These are phyloP conservation scores for Picochlorum sp. DNA, from an alignment of 139 green algal genomes.

Conservation along the genomic window DNA sequence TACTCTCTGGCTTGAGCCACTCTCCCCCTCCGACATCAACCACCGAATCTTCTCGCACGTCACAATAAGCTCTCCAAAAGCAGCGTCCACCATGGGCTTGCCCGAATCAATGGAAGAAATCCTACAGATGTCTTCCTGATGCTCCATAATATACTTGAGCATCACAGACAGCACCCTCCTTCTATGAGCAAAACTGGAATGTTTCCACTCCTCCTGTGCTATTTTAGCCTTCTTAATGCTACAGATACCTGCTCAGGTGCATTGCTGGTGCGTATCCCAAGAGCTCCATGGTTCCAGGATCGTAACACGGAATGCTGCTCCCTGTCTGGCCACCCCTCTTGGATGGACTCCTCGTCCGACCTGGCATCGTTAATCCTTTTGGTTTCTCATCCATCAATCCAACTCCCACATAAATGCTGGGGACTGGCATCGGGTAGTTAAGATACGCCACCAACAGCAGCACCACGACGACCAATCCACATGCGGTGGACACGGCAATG, in stretches of 20 bases:
- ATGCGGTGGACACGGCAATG: background rate
- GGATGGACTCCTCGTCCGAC: background rate
- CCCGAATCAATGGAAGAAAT: conserved; percentile 84
- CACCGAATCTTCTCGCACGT: conserved; percentile 97
- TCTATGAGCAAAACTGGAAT: conserved; percentile 68
- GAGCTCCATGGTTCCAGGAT: conserved; percentile 77
- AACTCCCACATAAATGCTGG: background rate
- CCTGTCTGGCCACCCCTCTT: conserved; percentile 11
- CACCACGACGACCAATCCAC: background rate
- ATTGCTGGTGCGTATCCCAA: conserved; percentile 78
- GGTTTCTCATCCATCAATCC: too few relatives aligned
- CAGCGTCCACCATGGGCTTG: conserved; percentile 90
- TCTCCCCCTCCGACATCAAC: conserved; percentile 78
- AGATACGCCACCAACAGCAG: background rate
- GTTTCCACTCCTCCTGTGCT: conserved; percentile 51
- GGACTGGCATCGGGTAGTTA: background rate
- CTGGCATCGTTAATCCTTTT: background rate
- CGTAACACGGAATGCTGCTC: conserved; percentile 67
- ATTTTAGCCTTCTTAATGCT: conserved; percentile 15
- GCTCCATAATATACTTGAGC: conserved; percentile 81
- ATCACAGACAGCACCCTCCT: conserved; percentile 67
- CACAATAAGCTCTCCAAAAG: conserved; percentile 89
- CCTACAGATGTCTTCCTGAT: conserved; percentile 89
- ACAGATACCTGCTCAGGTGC: conserved; percentile 29
- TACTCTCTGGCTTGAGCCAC: conserved; percentile 67